Conservation (phyloP, 2,329 filamentous ascomycete species). For the Endocalyx cinctus region DNA sequence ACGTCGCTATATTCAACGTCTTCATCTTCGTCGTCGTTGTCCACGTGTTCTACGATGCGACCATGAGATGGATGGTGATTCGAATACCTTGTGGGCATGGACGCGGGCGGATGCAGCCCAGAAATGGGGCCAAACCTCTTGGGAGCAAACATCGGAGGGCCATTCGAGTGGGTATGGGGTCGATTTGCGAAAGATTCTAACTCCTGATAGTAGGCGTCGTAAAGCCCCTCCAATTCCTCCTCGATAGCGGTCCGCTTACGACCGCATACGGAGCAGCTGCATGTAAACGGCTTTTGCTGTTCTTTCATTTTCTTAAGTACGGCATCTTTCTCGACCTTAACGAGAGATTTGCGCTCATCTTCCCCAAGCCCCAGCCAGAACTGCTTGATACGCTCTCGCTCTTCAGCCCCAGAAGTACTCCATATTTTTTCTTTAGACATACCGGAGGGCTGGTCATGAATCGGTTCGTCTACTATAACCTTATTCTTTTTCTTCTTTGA, state of each 20-base stretch:
- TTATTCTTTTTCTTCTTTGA: conserved; percentile 66
- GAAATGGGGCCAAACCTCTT: conserved; percentile 56
- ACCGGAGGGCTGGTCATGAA: conserved; percentile 28
- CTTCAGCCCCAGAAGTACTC: conserved; percentile 92
- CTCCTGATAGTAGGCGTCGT: conserved; percentile 98
- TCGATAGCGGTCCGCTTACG: conserved; percentile 95
- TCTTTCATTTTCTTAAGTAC: conserved; percentile 99
- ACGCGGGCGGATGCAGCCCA: conserved; percentile 53
- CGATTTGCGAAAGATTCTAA: conserved; percentile 95
- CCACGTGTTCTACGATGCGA: conserved; percentile 65
- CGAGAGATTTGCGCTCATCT: conserved; percentile 87
- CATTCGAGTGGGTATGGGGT: conserved; percentile 60
- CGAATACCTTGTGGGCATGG: conserved; percentile 52
- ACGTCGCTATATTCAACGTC: conserved; percentile 51
- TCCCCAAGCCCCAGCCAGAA: conserved; percentile 96
- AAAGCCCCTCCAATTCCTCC: conserved; percentile 93
- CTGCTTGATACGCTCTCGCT: conserved; percentile 94
- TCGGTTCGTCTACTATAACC: conserved; percentile 17
- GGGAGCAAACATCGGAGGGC: conserved; percentile 64
- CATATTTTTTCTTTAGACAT: conserved; percentile 84
- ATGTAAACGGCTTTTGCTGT: conserved; percentile 98
- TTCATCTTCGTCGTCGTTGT: conserved; percentile 51
- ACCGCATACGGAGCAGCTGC: conserved; percentile 95
- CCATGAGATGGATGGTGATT: conserved; percentile 69
- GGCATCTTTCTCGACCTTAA: conserved; percentile 98